Base-by-base conservation (phyloP, 768 basidiomycete species). In the Lactarius quietus region DNA sequence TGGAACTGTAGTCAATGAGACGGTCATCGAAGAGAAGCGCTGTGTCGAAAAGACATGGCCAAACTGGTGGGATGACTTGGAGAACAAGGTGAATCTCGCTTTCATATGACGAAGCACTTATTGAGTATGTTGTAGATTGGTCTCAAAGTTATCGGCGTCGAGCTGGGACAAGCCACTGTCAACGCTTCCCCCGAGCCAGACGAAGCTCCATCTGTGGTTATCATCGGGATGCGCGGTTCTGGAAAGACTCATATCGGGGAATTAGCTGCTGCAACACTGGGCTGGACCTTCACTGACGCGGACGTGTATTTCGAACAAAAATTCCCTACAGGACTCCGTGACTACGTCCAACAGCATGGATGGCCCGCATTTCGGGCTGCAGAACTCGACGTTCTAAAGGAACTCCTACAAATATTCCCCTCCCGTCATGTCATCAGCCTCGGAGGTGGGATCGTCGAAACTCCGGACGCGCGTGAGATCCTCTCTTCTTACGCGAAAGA, bases 1-100 rank as follows among this genome's bases (percentile, higher is more conserved):
- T 45, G 87, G 88, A 23, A 82, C 88, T 5, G 83, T 93, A 4
- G 77, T 93, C 45, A 77, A 82, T 38, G 85, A 83, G n/a, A 90
- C 92, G 3, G 78, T 93, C 68, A 81, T 98, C 33, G 95, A 98
- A 73, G 96, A 98, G 79, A 96, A 96, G 77, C 82, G 95, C 61
- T 98, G 97, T 72, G 97, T 99, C 36, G 96, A 96, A 77, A 99
- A 99, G 84, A 99, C 96, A 0, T 99, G 96, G 96, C 97, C 97
- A 0, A 95, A 95, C 74, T 99, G 95, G 93, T 99, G 96, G 95
- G 97, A 98, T 73, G 97, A 98, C 75, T 81, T 99, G 29, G 86
- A 92, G 74, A 95, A 93, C 79, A 97, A 97, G 86, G 93, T 92
- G 58, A 3, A 79, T 52, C n/a, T 12, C 54, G 48, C 62, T 57